Base-by-base conservation (phyloP, 208 protist species). In the Leptomonas pyrrhocoris region DNA sequence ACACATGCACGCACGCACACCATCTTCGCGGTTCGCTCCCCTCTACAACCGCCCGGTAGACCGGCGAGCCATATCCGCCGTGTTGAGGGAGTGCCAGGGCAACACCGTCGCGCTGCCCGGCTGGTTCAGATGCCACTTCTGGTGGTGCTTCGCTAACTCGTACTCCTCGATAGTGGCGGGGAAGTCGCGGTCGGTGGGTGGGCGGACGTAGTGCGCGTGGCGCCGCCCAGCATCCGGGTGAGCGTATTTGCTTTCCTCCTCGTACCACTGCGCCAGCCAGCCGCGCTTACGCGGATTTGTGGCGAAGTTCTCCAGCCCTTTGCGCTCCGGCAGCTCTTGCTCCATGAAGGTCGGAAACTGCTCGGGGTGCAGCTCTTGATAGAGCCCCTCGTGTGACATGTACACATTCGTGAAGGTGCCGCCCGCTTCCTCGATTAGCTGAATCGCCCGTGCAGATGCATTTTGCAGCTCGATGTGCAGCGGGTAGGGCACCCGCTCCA, bases 111-210 rank as follows among this genome's bases (percentile, higher is more conserved):
- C 90, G 6, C 90, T 94, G 31, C 90, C 89, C 11, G 92, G 82
- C 64, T 97, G 92, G 51, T 93, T 90, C 42, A 97, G 80, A 69
- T 97, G 92, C 92, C 92, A 97, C 74, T 95, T 95, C 77, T 97
- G 92, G 63, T 97, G 92, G 68, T 97, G 92, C 74, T 94, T 94
- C n/a, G 93, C 89, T 42, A 92, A 69, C 62, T 97, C 90, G 63
- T 93, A 92, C 74, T 97, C 92, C 55, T 95, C 88, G 1, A 93
- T 76, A 0, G 92, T 93, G 25, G 89, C 75, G n/a, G 92, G 92
- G 76, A 91, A 94, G 72, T 97, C 92, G 31, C 92, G 84, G 28
- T 86, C 80, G 2, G 74, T 83, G 9, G 92, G 92, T 1, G 92
- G 90, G 4, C 85, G 82, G 18, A 85, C 70, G 74, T 97, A 97